Evolutionary conservation across 2,329 filamentous ascomycete species (phyloP).

Genomic region (Cryphonectria nitschkei): DNA sequence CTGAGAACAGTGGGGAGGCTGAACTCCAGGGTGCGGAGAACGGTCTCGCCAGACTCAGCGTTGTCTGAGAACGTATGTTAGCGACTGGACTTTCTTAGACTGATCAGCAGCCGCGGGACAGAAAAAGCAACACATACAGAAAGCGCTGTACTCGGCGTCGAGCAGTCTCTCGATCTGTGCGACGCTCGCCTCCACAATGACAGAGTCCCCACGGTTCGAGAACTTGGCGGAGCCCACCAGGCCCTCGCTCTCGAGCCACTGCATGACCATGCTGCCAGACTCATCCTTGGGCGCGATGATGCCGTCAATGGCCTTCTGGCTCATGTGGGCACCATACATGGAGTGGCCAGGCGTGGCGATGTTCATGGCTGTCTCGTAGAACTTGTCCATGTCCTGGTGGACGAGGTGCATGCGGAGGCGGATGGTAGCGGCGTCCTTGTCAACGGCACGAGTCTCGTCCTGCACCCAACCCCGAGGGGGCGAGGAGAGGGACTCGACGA

Average conservation of each 20-base stretch:
- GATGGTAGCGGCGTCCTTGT: conserved; percentile 22
- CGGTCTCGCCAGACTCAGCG: conserved; percentile 24
- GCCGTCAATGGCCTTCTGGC: conserved; percentile 31
- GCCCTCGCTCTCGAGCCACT: conserved; percentile 32
- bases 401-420: conserved; percentile 27
- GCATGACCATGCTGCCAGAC: conserved; percentile 31
- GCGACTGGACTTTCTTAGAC: conserved; percentile 27
- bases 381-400: conserved; percentile 29
- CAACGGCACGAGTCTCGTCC: conserved; percentile 21
- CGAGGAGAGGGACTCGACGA: conserved; percentile 23
- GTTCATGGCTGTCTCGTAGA: conserved; percentile 22
- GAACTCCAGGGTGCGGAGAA: conserved; percentile 27
- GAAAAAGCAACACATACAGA: conserved; percentile 42
- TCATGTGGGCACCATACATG: conserved; percentile 34
- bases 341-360: conserved; percentile 33
- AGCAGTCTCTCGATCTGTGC: conserved; percentile 45
- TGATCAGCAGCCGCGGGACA: conserved; percentile 29
- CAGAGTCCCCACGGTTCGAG: conserved; percentile 41
- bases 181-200: conserved; percentile 45
- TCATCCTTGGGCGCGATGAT: conserved; percentile 32
- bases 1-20: conserved; percentile 21
- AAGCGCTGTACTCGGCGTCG: conserved; percentile 34
- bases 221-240: conserved; percentile 33
- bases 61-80: conserved; percentile 31
- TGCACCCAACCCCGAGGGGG: conserved; percentile 26